phyloP scores from a whole-genome alignment of 805 yeast species.

The Wickerhamomyces alni region DNA sequence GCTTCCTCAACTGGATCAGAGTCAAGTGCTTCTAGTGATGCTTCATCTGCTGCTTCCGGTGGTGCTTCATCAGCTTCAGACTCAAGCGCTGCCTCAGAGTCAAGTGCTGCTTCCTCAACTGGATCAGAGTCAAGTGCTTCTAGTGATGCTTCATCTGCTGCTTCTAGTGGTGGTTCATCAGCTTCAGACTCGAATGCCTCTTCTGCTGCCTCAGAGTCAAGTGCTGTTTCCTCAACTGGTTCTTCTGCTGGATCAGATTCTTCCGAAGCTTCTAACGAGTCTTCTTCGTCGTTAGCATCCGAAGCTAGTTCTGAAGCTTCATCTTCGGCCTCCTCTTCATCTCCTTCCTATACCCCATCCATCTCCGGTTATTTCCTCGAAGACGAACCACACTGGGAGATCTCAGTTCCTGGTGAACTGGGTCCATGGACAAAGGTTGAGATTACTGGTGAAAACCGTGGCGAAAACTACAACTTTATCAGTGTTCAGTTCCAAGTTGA shows the following conservation, averaged over 20 bases:
- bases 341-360: not conserved
- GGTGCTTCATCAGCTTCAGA: too few species aligned
- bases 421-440: not conserved
- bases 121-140: not conserved
- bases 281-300: too few species aligned
- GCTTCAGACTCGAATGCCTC: too few species aligned
- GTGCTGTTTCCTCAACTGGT: too few species aligned
- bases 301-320: too few species aligned
- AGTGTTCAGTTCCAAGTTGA: not conserved
- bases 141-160: not conserved
- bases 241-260: too few species aligned
- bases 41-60: conserved; percentile 1
- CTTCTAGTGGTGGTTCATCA: not conserved
- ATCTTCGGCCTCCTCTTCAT: too few species aligned
- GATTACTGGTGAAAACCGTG: not conserved
- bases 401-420: not conserved
- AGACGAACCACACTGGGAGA: conserved; percentile 2
- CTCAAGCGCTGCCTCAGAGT: too few species aligned
- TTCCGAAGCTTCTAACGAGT: too few species aligned
- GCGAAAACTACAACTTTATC: not conserved
- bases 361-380: conserved; percentile 1
- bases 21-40: not conserved
- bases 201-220: too few species aligned
- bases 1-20: conserved; percentile 1
- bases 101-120: too few species aligned